phyloP scores from a whole-genome alignment of 2,329 filamentous ascomycete genomes.

The Fusarium buxicola region DNA sequence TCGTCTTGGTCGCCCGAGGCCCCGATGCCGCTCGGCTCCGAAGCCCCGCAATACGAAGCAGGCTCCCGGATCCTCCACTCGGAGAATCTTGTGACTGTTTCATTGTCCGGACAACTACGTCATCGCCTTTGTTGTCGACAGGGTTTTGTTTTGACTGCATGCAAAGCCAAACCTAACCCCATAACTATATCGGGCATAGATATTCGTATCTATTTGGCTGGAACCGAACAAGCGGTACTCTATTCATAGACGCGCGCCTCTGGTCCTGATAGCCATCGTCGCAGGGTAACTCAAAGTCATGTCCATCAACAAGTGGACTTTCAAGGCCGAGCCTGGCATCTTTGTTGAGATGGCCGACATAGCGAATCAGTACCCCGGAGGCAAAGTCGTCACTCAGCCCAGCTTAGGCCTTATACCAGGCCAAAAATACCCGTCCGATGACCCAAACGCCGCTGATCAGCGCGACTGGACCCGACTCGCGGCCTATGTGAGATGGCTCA shows the following conservation, averaged over 20 bases:
- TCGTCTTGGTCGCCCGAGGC: neutral
- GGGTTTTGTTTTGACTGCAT: conserved; percentile 4
- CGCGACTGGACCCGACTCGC: conserved; percentile 66
- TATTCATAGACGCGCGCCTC: neutral
- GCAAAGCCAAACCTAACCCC: neutral
- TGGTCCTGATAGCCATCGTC: neutral
- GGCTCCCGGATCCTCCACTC: neutral
- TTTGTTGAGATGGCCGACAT: conserved; percentile 59
- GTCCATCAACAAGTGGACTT: conserved; percentile 36
- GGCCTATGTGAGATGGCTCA: conserved; percentile 60
- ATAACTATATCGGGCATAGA: neutral
- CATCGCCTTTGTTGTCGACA: conserved; percentile 10
- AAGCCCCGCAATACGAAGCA: conserved; percentile 3
- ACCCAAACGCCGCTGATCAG: conserved; percentile 37
- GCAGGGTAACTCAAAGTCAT: conserved; percentile 13
- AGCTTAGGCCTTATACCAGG: conserved; percentile 66
- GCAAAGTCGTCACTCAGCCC: conserved; percentile 55
- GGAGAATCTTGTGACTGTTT: conserved; percentile 1
- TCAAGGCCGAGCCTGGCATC: conserved; percentile 43
- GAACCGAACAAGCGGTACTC: neutral
- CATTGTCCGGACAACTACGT: conserved; percentile 35
- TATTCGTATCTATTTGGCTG: too few species aligned
- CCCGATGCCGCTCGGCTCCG: conserved; percentile 1
- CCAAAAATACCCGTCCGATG: conserved; percentile 58
- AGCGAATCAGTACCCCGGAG: conserved; percentile 42